A percentile compares a stretch with the other conserved stretches of the same genome.
Conservation (phyloP, 495 filamentous ascomycete species). For the Cercophora newfieldiana region DNA sequence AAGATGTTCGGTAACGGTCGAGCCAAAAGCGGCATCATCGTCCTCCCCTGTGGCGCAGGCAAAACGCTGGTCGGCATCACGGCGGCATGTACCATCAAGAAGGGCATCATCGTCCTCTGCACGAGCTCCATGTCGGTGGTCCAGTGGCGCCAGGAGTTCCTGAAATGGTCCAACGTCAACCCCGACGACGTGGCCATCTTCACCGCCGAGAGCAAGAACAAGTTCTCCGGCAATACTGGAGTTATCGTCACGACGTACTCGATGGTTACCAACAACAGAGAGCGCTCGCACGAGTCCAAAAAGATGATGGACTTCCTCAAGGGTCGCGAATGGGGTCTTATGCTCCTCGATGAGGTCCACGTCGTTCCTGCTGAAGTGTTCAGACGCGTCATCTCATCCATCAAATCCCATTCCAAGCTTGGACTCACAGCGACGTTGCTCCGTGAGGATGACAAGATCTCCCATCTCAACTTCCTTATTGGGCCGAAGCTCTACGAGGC, state of each 20-base stretch:
- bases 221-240: slow-evolving; percentile 84
- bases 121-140: slow-evolving; percentile 97
- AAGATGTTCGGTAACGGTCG: slow-evolving; percentile 99
- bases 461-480: slow-evolving; percentile 95
- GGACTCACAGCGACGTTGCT: slow-evolving; percentile 93
- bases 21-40: slow-evolving; percentile 96
- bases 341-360: slow-evolving; percentile 98
- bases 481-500: slow-evolving; percentile 97
- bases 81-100: slow-evolving; percentile 95
- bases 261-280: slow-evolving; percentile 90
- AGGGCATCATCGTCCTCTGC: slow-evolving; percentile 90
- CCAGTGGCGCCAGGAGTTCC: slow-evolving; percentile 93
- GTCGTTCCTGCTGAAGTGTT: slow-evolving; percentile 97
- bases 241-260: slow-evolving; percentile 97
- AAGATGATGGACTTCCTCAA: slow-evolving; percentile 98
- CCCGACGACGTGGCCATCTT: slow-evolving; percentile 92
- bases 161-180: slow-evolving; percentile 98
- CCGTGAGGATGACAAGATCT: slow-evolving; percentile 97
- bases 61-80: slow-evolving; percentile 98
- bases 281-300: slow-evolving; percentile 85
- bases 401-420: slow-evolving; percentile 95
- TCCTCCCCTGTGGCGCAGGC: slow-evolving; percentile 93
- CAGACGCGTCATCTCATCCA: slow-evolving; percentile 83
- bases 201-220: slow-evolving; percentile 89
- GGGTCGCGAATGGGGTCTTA: slow-evolving; percentile 92